These are phyloP conservation scores for Boechera retrofracta DNA, from an alignment of 345 rosid genomes.

Conservation along the genomic window DNA sequence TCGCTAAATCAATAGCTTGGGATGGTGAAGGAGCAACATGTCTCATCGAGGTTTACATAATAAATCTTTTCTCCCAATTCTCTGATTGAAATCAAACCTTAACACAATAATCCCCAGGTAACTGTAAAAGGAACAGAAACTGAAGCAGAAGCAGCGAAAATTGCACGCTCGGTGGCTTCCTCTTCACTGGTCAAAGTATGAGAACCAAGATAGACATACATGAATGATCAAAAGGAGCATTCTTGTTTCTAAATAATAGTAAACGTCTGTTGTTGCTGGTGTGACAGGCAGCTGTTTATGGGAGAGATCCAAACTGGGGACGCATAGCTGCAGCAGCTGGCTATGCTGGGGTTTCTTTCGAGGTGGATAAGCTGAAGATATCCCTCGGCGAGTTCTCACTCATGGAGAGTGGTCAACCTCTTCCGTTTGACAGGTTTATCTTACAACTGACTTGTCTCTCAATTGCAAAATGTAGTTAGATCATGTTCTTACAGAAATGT, in stretches of 20 bases:
- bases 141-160: conserved; percentile 82
- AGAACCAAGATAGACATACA: conserved; percentile 27
- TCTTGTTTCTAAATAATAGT: conserved; percentile 19
- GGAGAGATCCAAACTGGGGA: conserved; percentile 99
- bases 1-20: conserved; percentile 98
- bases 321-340: conserved; percentile 97
- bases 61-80: background rate
- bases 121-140: conserved; percentile 69
- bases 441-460: conserved; percentile 7
- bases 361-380: conserved; percentile 63
- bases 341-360: conserved; percentile 74
- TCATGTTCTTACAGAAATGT: conserved; percentile 11
- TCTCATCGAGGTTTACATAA: conserved; percentile 74
- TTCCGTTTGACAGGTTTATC: conserved; percentile 75
- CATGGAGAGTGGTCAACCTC: conserved; percentile 92
- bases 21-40: conserved; percentile 99
- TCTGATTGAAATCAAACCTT: background rate
- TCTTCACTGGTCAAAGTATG: conserved; percentile 93
- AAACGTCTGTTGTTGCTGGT: conserved; percentile 23
- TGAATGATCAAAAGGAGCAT: conserved; percentile 18
- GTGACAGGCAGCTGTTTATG: conserved; percentile 86
- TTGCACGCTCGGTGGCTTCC: conserved; percentile 92
- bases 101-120: conserved; percentile 50
- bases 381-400: conserved; percentile 80
- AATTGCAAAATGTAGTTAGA: background rate